Evolutionary conservation across 2,329 filamentous ascomycete species (phyloP).

Genomic region (Penicillium sp.): DNA sequence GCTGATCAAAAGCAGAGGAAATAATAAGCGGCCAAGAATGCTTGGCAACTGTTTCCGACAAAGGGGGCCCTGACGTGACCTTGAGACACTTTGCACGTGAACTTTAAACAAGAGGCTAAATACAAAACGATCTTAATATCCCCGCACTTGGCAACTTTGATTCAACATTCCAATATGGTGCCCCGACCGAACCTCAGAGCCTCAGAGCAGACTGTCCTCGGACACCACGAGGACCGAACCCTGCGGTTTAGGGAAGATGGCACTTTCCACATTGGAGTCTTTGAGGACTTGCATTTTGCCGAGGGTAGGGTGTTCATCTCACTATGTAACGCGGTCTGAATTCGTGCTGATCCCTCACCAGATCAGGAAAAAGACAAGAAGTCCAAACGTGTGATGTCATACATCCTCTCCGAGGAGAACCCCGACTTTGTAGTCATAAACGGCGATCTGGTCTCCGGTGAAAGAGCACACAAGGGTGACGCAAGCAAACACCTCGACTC

Average conservation of each 20-base stretch:
- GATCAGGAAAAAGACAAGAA: constrained; percentile 55
- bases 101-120: neutral
- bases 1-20: neutral
- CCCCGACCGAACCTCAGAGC: neutral
- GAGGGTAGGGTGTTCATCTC: constrained; percentile 51
- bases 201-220: neutral
- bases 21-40: neutral
- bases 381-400: constrained; percentile 57
- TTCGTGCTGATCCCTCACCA: neutral
- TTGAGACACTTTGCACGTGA: neutral
- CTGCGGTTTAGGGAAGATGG: constrained; percentile 28
- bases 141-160: neutral
- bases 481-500: constrained; percentile 58
- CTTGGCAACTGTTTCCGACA: neutral
- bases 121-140: neutral
- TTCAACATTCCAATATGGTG: constrained; percentile 1
- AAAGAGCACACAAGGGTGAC: constrained; percentile 57
- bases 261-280: constrained; percentile 56
- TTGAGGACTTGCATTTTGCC: constrained; percentile 70
- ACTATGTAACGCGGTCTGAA: neutral
- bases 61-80: neutral
- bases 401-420: constrained; percentile 57
- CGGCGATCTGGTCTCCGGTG: constrained; percentile 69
- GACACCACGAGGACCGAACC: neutral
- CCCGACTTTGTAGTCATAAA: constrained; percentile 66